Evolutionary conservation across 106 monocot genomes (phyloP), one percentile per base, ranked within the genome.

Genomic region (Allium sativum): DNA sequence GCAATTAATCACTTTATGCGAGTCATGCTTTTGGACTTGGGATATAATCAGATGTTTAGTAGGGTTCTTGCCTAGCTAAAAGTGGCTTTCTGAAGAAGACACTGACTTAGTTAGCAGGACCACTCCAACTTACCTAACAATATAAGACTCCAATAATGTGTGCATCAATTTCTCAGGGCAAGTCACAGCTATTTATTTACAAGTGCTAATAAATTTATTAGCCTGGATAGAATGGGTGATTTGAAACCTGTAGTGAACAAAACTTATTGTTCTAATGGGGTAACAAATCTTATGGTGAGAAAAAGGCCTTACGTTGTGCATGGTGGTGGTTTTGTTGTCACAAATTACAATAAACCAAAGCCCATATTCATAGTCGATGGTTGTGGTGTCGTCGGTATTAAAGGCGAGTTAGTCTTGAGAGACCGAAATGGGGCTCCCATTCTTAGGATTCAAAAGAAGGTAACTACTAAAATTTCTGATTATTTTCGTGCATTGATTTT

Each of bases 311-410:
- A 53, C 40, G 70, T 71, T 15, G 65, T 86, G 10, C 80, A 68
- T 59, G 91, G 91, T 12, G 89, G 89, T 15, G 91, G 91, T n/a
- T 63, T 86, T 15, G 86, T 80, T 1, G 86, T 91, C 47, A 73
- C 50, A 40, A 70, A 73, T 47, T 50, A 15, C 15, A 6, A 41
- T 10, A 19, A 40, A 42, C 77, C 79, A 62, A 70, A 61, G 45
- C 51, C 70, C 40, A 65, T 78, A 11, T 91, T 91, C 68, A 52
- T 62, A 0, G 91, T 91, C 8, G 91, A 83, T 60, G 91, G 91
- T 17, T 91, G 86, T 18, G 82, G 91, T 47, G 68, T 58, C 21
- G 67, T 86, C 18, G 91, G 91, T 11, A 17, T 57, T 20, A 65
- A 62, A 21, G 80, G 83, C 4, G 72, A 78, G 65, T 22, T 86